A percentile compares a stretch with the other conserved stretches of the same genome.
Evolutionary conservation across 768 basidiomycete species (phyloP).

Genomic region (Coprinopsis marcescibilis): DNA sequence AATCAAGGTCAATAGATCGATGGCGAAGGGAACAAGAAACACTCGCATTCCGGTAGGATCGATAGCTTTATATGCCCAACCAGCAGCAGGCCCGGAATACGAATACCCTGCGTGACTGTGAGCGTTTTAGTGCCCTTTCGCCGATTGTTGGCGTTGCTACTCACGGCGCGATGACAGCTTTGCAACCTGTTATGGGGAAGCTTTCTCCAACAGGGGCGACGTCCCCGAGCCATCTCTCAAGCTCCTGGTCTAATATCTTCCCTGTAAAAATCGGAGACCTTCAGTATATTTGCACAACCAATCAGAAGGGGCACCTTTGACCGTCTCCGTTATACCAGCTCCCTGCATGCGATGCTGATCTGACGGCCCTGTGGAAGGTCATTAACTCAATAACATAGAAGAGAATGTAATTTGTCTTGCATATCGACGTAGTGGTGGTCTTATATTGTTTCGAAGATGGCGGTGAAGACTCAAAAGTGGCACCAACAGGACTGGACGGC

Average conservation of each 20-base stretch:
- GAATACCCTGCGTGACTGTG: slow-evolving; percentile 91
- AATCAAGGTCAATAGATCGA: slow-evolving; percentile 5
- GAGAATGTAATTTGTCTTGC: too few relatives aligned
- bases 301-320: slow-evolving; percentile 20
- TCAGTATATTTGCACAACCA: slow-evolving; percentile 6
- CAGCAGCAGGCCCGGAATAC: slow-evolving; percentile 91
- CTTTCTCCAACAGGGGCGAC: slow-evolving; percentile 39
- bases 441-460: too few relatives aligned
- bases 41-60: slow-evolving; percentile 77
- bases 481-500: not conserved
- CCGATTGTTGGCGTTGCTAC: too few relatives aligned
- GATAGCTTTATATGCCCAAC: slow-evolving; percentile 93
- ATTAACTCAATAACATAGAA: not conserved
- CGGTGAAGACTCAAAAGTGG: too few relatives aligned
- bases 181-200: slow-evolving; percentile 64
- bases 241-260: slow-evolving; percentile 50
- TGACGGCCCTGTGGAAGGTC: slow-evolving; percentile 7
- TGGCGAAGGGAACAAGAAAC: slow-evolving; percentile 5
- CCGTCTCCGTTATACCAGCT: slow-evolving; percentile 83
- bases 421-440: not conserved
- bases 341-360: slow-evolving; percentile 78
- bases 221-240: slow-evolving; percentile 55
- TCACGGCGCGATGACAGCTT: slow-evolving; percentile 93
- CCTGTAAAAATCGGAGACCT: slow-evolving; percentile 41
- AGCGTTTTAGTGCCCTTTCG: not conserved